Base-by-base conservation (phyloP, 2,329 filamentous ascomycete species). In the Fusarium pilosicola region DNA sequence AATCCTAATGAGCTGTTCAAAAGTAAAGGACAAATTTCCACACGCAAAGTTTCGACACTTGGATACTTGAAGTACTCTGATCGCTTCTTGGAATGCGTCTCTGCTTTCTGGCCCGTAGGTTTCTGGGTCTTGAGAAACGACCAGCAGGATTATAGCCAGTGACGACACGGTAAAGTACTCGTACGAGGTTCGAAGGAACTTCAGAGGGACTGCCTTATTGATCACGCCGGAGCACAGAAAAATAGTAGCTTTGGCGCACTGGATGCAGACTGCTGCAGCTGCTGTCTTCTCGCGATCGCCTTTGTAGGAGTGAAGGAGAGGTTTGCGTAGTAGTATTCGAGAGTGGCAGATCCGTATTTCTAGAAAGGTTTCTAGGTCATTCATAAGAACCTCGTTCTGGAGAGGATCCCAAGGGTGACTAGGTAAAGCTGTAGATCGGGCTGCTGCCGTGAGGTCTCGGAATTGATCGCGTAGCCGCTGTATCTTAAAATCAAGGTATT, bases 361-460 rank as follows among this genome's bases (percentile, higher is more conserved):
- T 13, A 55, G 7, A 39, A 55, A 55, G 7, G 26, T 55, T 14
- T 55, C 52, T 10, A 41, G 22, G 22, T 55, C 52, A 41, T 55
- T 28, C 52, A 55, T 55, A 13, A 30, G 52, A 3, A 14, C 15
- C 1, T 28, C 20, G 1, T 55, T 38, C 5, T 30, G 52, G 0
- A 39, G 26, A 3, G 26, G 34, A 5, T 54, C 9, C 51, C 51
- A 54, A 12, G 24, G 51, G 0, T 5, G 28, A 3, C 6, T 28
- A 15, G 18, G 20, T 24, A 18, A 11, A 8, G 15, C 0, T 20
- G 20, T 2, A 14, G 52, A 20, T 11, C 36, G 20, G 11, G 24
- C 15, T 0, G 20, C 15, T 6, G 8, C 4, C 4, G 26, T 30
- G 2, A 55, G 52, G 26, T 55, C 52, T 0, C 26, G 26, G 11